A percentile compares a stretch with the other conserved stretches of the same genome.
These are phyloP conservation scores for Fusarium beomiforme DNA, from an alignment of 2,329 filamentous ascomycete species.

Conservation along the genomic window DNA sequence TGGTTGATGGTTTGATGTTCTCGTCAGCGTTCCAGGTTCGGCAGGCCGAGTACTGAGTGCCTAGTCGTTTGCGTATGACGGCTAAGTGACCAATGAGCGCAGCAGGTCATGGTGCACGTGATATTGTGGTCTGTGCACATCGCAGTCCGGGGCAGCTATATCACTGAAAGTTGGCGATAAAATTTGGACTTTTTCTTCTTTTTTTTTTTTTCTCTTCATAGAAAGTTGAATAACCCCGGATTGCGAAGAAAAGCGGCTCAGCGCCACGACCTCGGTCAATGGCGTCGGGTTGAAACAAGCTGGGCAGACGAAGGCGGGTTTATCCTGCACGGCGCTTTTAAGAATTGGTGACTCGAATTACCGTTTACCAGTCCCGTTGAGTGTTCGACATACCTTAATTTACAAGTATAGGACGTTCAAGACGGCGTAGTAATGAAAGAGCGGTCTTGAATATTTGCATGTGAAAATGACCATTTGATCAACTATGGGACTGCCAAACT, in stretches of 20 bases:
- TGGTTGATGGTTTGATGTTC: conserved; percentile 37
- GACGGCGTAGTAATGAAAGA: neutral
- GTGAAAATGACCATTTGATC: neutral
- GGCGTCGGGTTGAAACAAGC: conserved; percentile 66
- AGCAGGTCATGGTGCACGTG: conserved; percentile 28
- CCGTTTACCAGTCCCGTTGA: conserved; percentile 72
- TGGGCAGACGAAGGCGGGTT: conserved; percentile 63
- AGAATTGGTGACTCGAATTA: conserved; percentile 69
- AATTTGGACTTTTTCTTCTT: conserved; percentile 28
- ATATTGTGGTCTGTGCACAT: conserved; percentile 43
- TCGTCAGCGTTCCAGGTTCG: conserved; percentile 37
- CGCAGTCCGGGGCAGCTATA: conserved; percentile 24
- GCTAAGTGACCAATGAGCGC: conserved; percentile 35
- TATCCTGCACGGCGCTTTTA: conserved; percentile 63
- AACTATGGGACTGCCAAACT: neutral
- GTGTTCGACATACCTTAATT: conserved; percentile 61
- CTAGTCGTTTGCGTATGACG: conserved; percentile 39
- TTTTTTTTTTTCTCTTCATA: conserved; percentile 53
- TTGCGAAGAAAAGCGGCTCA: conserved; percentile 65
- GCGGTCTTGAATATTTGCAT: neutral
- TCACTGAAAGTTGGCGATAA: neutral
- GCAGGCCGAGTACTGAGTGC: conserved; percentile 30
- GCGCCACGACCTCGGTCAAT: conserved; percentile 52
- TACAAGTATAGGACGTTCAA: neutral
- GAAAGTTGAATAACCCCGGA: conserved; percentile 68